These are phyloP conservation scores for Cladophialophora chaetospira DNA, from an alignment of 2,329 filamentous ascomycete species.

Conservation along the genomic window DNA sequence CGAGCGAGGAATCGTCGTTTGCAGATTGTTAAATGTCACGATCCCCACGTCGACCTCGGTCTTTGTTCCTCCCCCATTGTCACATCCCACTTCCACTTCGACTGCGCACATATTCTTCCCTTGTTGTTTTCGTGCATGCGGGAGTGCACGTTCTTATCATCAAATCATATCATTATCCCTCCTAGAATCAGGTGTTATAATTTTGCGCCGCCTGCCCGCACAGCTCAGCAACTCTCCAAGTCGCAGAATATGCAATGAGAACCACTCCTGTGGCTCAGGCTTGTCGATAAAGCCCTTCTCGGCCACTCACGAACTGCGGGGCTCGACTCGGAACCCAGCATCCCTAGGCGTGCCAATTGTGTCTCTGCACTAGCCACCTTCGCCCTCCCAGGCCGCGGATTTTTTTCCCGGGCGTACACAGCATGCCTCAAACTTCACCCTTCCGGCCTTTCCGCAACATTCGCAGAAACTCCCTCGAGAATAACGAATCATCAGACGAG, in stretches of 20 bases:
- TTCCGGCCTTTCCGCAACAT: slow-evolving; percentile 22
- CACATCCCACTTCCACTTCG: no score
- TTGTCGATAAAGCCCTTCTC: slow-evolving; percentile 11
- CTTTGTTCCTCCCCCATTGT: neutral
- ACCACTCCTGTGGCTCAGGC: neutral
- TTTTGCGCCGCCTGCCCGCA: neutral
- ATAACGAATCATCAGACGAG: slow-evolving; percentile 13
- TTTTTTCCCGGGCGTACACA: neutral
- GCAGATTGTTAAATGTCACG: no score
- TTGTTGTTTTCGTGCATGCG: no score
- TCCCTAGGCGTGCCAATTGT: neutral
- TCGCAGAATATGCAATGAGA: slow-evolving; percentile 7
- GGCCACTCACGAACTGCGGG: slow-evolving; percentile 6
- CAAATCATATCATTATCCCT: neutral
- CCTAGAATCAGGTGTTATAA: neutral
- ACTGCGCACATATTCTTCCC: no score
- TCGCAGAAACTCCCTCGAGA: neutral
- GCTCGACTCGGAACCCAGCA: neutral
- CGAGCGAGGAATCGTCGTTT: neutral
- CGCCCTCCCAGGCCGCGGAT: neutral
- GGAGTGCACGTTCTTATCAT: neutral
- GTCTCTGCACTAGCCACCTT: slow-evolving; percentile 2
- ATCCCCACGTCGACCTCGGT: neutral
- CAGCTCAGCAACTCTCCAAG: slow-evolving; percentile 5
- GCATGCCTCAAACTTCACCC: slow-evolving; percentile 17